A percentile compares a stretch with the other conserved stretches of the same genome.
phyloP scores from a whole-genome alignment of 495 filamentous ascomycete species.

The Penicillium chermesinum region DNA sequence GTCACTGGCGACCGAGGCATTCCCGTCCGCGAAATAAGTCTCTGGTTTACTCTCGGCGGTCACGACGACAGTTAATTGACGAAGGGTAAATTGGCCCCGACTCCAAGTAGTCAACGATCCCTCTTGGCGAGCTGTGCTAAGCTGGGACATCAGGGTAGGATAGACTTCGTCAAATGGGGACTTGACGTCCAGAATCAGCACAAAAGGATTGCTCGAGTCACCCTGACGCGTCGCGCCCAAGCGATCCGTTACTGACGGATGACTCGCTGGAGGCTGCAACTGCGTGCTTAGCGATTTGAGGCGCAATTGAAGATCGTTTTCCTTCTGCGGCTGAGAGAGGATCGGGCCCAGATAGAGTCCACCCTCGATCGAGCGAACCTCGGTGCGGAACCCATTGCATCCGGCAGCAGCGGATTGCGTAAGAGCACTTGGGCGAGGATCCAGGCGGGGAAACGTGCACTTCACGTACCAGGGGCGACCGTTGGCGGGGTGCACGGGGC shows the following conservation, averaged over 20 bases:
- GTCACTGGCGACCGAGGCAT: constrained; percentile 41
- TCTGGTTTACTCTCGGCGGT: constrained; percentile 61
- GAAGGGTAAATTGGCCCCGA: constrained; percentile 33
- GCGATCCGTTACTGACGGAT: neutral
- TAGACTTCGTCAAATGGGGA: constrained; percentile 9
- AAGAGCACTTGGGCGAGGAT: constrained; percentile 16
- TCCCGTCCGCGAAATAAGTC: constrained; percentile 21
- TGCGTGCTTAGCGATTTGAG: constrained; percentile 10
- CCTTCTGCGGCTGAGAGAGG: neutral
- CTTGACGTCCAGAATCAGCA: constrained; percentile 14
- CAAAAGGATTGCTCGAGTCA: constrained; percentile 2
- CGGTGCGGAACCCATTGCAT: constrained; percentile 28
- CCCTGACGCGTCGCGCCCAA: neutral
- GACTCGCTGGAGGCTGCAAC: constrained; percentile 1
- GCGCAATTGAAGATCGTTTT: constrained; percentile 12
- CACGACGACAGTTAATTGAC: constrained; percentile 67
- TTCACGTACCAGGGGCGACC: constrained; percentile 11
- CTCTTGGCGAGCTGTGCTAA: constrained; percentile 52
- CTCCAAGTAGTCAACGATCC: constrained; percentile 56
- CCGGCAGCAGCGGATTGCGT: constrained; percentile 14
- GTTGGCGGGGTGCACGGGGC: neutral
- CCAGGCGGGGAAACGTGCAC: constrained; percentile 19
- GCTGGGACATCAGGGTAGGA: constrained; percentile 29
- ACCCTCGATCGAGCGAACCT: constrained; percentile 60
- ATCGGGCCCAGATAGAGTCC: constrained; percentile 49